Percentiles rank a stretch among this genome's conserved stretches.
Conservation (phyloP, 202 grass and related monocot genomes). For the Carex arenaria region DNA sequence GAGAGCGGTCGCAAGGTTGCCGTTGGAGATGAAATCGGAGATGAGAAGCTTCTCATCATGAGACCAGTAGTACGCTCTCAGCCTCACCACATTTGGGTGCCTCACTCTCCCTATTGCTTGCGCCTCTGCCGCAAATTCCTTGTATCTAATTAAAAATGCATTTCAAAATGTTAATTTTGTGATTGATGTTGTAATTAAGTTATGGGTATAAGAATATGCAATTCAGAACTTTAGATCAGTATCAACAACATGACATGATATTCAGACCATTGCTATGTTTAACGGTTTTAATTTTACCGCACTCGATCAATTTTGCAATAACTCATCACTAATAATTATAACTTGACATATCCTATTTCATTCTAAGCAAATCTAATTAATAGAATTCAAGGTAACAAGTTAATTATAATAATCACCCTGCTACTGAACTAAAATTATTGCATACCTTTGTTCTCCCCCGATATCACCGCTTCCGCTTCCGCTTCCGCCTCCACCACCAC, state of each 20-base stretch:
- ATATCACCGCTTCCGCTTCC: neutral
- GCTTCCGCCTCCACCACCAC: conserved; percentile 43
- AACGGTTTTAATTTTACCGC: neutral
- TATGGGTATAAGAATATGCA: neutral
- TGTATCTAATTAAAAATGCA: conserved; percentile 25
- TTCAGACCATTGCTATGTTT: neutral
- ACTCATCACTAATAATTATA: neutral
- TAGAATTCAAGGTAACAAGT: neutral
- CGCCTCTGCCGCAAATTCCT: conserved; percentile 85
- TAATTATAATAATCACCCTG: neutral
- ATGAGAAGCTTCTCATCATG: conserved; percentile 94
- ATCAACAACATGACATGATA: neutral
- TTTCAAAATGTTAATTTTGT: neutral
- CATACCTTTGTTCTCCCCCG: conserved; percentile 20
- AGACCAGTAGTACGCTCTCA: conserved; percentile 94
- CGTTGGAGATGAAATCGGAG: conserved; percentile 91
- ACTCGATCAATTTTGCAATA: neutral
- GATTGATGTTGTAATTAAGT: neutral
- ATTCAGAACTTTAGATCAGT: neutral
- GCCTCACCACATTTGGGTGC: conserved; percentile 77
- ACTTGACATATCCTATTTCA: neutral
- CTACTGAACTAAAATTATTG: neutral
- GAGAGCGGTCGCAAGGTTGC: conserved; percentile 74
- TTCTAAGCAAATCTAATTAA: neutral
- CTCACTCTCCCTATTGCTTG: conserved; percentile 50